These are phyloP conservation scores for Hericium erinaceus DNA, from an alignment of 768 basidiomycete species.

Conservation along the genomic window DNA sequence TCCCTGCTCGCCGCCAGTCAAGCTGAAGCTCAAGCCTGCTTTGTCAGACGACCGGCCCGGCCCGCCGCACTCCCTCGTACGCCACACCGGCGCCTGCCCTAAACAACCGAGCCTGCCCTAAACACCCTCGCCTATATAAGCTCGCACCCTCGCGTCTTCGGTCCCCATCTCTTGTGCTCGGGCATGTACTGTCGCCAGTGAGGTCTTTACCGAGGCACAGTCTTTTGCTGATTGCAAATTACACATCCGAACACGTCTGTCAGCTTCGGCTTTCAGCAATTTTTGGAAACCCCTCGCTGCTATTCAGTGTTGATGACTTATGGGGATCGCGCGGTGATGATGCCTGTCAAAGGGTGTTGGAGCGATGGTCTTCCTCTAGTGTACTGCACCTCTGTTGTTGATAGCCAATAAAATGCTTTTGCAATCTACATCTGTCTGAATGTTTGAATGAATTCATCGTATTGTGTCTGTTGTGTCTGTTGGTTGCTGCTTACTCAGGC, in stretches of 20 bases:
- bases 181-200: constrained; percentile 93
- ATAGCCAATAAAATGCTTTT: too few relatives aligned
- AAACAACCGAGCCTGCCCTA: constrained; percentile 10
- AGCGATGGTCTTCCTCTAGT: neutral
- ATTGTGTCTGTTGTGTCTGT: too few relatives aligned
- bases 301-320: neutral
- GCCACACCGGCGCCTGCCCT: neutral
- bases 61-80: too few relatives aligned
- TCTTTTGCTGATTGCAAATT: constrained; percentile 97
- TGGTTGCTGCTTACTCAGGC: too few relatives aligned
- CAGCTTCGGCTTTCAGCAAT: constrained; percentile 84
- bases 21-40: too few relatives aligned
- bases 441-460: too few relatives aligned
- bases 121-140: constrained; percentile 24
- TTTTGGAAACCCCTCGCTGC: constrained; percentile 51
- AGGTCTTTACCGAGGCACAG: constrained; percentile 93
- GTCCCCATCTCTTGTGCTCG: constrained; percentile 65
- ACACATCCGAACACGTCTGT: constrained; percentile 93
- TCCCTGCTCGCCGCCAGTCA: too few relatives aligned
- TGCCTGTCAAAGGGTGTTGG: neutral
- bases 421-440: too few relatives aligned
- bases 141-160: neutral
- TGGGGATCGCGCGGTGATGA: constrained; percentile 3
- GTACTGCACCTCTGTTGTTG: too few relatives aligned
- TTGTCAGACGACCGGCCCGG: too few relatives aligned